Evolutionary conservation across 1,284 basidiomycete genomes (phyloP).

Genomic region (Rhodotorula mucilaginosa): DNA sequence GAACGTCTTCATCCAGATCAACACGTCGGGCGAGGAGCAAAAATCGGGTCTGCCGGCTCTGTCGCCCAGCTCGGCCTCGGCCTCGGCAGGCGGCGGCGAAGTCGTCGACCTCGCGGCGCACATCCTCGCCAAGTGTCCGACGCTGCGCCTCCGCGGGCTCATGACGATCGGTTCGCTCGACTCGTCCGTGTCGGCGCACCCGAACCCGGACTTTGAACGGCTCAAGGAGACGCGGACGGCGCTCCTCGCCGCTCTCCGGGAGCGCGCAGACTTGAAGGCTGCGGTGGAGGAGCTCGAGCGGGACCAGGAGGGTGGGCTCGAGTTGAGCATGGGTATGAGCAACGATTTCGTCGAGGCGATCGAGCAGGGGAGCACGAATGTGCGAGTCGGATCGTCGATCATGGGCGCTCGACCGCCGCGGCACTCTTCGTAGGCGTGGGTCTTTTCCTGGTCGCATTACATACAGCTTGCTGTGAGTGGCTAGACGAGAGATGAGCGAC

Average conservation of each 20-base stretch:
- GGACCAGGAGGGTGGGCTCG: conserved; percentile 55
- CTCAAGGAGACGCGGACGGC: conserved; percentile 64
- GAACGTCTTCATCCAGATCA: conserved; percentile 84
- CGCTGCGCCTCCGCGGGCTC: conserved; percentile 72
- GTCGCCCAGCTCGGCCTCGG: conserved; percentile 14
- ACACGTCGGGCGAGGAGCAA: conserved; percentile 84
- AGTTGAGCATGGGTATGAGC: conserved; percentile 98
- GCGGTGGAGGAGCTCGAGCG: conserved; percentile 58
- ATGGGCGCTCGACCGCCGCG: conserved; percentile 61
- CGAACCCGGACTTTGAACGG: conserved; percentile 78
- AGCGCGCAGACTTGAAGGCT: conserved; percentile 43
- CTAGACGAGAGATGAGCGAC: neutral
- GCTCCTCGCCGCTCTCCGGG: conserved; percentile 53
- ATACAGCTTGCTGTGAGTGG: too few relatives aligned
- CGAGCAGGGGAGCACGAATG: conserved; percentile 77
- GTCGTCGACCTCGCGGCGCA: conserved; percentile 68
- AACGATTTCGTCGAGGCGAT: conserved; percentile 88
- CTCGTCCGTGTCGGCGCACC: conserved; percentile 61
- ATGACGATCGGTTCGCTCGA: conserved; percentile 94
- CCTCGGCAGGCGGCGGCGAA: conserved; percentile 52
- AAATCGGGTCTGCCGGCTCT: conserved; percentile 82
- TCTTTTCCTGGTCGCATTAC: neutral
- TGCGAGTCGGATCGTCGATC: conserved; percentile 87
- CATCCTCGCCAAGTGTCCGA: conserved; percentile 70
- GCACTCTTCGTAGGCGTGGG: neutral